These are phyloP conservation scores for Hippophae rhamnoides DNA, from an alignment of 306 rosid species.

Conservation along the genomic window DNA sequence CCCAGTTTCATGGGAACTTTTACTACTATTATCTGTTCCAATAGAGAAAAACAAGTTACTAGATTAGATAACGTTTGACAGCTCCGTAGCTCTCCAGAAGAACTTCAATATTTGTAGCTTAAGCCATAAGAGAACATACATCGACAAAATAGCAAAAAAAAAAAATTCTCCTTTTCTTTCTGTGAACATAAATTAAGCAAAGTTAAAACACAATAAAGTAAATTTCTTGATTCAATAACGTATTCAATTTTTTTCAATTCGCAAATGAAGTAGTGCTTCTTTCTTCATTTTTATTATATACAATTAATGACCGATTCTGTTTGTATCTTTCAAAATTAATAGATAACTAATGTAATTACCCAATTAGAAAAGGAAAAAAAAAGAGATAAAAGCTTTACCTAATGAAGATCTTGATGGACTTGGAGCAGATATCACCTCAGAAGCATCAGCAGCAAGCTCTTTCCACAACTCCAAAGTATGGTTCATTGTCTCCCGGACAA, in stretches of 20 bases:
- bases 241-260: background rate
- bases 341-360: no score
- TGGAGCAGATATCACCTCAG: slow-evolving; percentile 31
- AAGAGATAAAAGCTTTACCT: slow-evolving; percentile 34
- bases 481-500: slow-evolving; percentile 85
- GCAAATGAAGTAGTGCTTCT: no score
- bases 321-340: no score
- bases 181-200: no score
- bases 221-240: background rate
- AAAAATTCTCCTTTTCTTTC: no score
- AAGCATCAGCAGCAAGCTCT: slow-evolving; percentile 34
- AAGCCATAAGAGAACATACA: background rate
- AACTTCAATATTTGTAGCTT: background rate
- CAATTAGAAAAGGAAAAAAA: background rate
- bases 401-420: slow-evolving; percentile 35
- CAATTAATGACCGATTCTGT: no score
- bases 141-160: no score
- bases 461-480: slow-evolving; percentile 72
- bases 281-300: no score
- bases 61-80: background rate
- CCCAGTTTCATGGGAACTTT: slow-evolving; percentile 28
- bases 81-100: background rate
- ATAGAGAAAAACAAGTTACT: background rate
- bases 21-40: slow-evolving; percentile 41
- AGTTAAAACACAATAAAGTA: no score